These are phyloP conservation scores for Fusarium caatingaense DNA, from an alignment of 2,329 filamentous ascomycete genomes.

Conservation along the genomic window DNA sequence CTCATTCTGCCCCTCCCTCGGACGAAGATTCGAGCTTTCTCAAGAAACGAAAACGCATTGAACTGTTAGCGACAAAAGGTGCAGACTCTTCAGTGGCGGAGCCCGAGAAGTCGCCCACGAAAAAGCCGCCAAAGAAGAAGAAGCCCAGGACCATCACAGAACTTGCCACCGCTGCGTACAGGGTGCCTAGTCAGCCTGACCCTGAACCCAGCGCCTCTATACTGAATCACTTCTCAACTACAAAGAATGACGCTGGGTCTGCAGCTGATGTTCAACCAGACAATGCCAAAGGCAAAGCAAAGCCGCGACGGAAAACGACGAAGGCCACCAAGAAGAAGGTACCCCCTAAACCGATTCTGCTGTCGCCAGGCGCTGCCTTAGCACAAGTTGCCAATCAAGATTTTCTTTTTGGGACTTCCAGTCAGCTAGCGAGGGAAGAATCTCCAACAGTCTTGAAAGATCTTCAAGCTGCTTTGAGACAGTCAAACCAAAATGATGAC, in stretches of 20 bases:
- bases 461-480: conserved; percentile 69
- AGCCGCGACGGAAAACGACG: conserved; percentile 48
- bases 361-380: conserved; percentile 76
- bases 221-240: conserved; percentile 55
- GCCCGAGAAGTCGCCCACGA: conserved; percentile 54
- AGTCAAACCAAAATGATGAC: conserved; percentile 62
- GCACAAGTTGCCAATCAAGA: conserved; percentile 75
- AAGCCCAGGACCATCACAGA: conserved; percentile 83
- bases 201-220: conserved; percentile 54
- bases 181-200: conserved; percentile 49
- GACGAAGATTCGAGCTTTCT: conserved; percentile 52
- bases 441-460: conserved; percentile 74
- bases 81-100: conserved; percentile 34
- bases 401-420: conserved; percentile 87
- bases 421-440: conserved; percentile 80
- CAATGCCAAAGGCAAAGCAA: conserved; percentile 51
- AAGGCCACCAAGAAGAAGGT: conserved; percentile 55
- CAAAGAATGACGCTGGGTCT: not conserved
- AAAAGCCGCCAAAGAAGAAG: conserved; percentile 73
- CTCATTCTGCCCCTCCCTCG: conserved; percentile 21
- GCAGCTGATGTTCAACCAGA: conserved; percentile 10
- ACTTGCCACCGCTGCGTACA: conserved; percentile 78
- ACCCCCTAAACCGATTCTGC: conserved; percentile 62
- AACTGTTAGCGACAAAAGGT: conserved; percentile 57
- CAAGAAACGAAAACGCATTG: conserved; percentile 68